Percentiles rank a stretch among this genome's conserved stretches.
These are phyloP conservation scores for Colletotrichum somersetense DNA, from an alignment of 2,329 filamentous ascomycete species.

Conservation along the genomic window DNA sequence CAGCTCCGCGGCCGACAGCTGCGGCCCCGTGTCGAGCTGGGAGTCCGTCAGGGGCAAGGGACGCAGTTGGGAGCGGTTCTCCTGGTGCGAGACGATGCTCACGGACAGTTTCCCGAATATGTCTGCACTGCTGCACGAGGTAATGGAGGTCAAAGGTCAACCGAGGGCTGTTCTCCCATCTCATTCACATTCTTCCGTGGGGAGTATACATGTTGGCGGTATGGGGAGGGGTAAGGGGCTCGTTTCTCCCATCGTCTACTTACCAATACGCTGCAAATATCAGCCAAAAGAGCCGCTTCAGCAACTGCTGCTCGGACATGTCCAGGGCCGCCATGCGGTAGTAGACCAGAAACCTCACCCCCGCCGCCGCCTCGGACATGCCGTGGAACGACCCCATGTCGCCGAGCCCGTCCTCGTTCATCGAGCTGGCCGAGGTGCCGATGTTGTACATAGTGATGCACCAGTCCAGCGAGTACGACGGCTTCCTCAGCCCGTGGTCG, in stretches of 20 bases:
- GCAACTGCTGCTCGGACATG: slow-evolving; percentile 48
- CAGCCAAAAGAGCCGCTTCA: slow-evolving; percentile 53
- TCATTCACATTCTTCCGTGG: not conserved
- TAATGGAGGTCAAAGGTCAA: slow-evolving; percentile 42
- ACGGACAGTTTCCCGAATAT: slow-evolving; percentile 48
- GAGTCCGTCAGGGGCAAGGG: slow-evolving; percentile 48
- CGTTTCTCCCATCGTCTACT: not conserved
- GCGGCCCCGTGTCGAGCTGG: slow-evolving; percentile 47
- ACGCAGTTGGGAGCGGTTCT: slow-evolving; percentile 45
- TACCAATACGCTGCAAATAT: slow-evolving; percentile 46
- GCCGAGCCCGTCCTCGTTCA: slow-evolving; percentile 38
- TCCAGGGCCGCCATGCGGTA: slow-evolving; percentile 46
- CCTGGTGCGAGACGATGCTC: slow-evolving; percentile 46
- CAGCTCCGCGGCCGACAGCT: slow-evolving; percentile 33
- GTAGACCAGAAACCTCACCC: slow-evolving; percentile 49
- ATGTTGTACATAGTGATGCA: slow-evolving; percentile 54
- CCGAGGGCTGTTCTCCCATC: slow-evolving; percentile 28
- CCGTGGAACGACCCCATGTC: slow-evolving; percentile 41
- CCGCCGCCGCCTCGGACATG: slow-evolving; percentile 48
- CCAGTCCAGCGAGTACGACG: slow-evolving; percentile 50
- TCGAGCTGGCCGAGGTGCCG: slow-evolving; percentile 44
- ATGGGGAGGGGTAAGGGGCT: not conserved
- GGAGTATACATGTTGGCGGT: not conserved
- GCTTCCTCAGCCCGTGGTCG: slow-evolving; percentile 29
- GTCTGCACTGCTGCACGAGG: slow-evolving; percentile 45